A percentile compares a stretch with the other conserved stretches of the same genome.
Conservation (phyloP, 129 eudicot species). For the Calendula officinalis region DNA sequence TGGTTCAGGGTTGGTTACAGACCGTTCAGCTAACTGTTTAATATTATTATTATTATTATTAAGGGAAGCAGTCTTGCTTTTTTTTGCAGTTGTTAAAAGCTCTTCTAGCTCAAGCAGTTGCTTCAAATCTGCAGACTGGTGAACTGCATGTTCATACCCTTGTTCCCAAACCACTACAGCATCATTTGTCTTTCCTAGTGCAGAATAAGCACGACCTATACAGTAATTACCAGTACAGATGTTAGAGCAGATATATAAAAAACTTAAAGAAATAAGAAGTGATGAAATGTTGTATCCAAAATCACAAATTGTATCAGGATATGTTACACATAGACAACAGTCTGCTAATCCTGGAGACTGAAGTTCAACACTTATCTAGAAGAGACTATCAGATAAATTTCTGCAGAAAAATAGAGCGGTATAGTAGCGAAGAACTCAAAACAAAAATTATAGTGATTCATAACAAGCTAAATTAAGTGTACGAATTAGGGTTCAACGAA, state of each 20-base stretch:
- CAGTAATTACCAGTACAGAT: conserved; percentile 10
- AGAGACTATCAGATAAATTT: conserved; percentile 9
- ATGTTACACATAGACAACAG: background rate
- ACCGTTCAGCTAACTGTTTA: conserved; percentile 26
- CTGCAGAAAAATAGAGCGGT: background rate
- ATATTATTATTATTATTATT: conserved; percentile 25
- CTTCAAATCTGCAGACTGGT: conserved; percentile 11
- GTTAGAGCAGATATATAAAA: too few species aligned
- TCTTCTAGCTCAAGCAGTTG: background rate
- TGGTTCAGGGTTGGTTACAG: conserved; percentile 4
- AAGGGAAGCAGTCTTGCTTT: background rate
- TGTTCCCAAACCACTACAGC: conserved; percentile 85
- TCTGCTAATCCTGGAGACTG: conserved; percentile 12
- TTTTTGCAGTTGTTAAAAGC: background rate
- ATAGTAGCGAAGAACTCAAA: too few species aligned
- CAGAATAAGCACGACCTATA: conserved; percentile 87
- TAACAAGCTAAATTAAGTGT: too few species aligned
- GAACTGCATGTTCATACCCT: conserved; percentile 71
- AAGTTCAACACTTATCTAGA: conserved; percentile 8
- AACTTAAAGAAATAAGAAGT: too few species aligned
- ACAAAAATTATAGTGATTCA: too few species aligned
- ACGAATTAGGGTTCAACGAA: too few species aligned
- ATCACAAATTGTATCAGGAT: too few species aligned
- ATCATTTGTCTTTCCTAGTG: conserved; percentile 80
- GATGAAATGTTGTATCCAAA: too few species aligned